These are phyloP conservation scores for Cicer judaicum DNA, from an alignment of 306 rosid genomes.

Conservation along the genomic window DNA sequence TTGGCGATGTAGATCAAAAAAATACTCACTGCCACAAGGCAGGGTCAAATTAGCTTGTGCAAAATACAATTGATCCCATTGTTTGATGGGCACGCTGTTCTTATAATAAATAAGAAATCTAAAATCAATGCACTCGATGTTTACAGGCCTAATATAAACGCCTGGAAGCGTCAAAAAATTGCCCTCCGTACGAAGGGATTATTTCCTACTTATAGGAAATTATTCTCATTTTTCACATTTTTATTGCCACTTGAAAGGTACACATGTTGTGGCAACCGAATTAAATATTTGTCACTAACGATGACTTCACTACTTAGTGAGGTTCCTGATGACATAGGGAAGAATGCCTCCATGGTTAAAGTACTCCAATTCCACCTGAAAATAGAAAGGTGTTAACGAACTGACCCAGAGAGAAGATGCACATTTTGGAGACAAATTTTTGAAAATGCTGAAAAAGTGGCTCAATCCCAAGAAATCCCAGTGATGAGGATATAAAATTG, in stretches of 20 bases:
- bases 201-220: slow-evolving; percentile 45
- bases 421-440: neutral
- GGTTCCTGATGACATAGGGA: slow-evolving; percentile 87
- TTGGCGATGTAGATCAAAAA: neutral
- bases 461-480: neutral
- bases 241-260: slow-evolving; percentile 51
- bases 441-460: slow-evolving; percentile 29
- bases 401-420: neutral
- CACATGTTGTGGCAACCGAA: slow-evolving; percentile 28
- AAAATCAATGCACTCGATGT: slow-evolving; percentile 44
- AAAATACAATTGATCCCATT: slow-evolving; percentile 42
- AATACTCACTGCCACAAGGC: slow-evolving; percentile 28
- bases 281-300: slow-evolving; percentile 35
- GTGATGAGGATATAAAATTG: neutral
- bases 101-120: slow-evolving; percentile 34
- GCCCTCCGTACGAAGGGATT: slow-evolving; percentile 48
- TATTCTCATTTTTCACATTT: slow-evolving; percentile 54
- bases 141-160: slow-evolving; percentile 49
- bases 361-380: slow-evolving; percentile 93
- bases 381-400: slow-evolving; percentile 26
- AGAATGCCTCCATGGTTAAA: slow-evolving; percentile 92
- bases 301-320: slow-evolving; percentile 61
- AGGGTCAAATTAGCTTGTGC: slow-evolving; percentile 36
- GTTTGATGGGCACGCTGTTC: slow-evolving; percentile 35
- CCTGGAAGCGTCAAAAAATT: slow-evolving; percentile 41